Evolutionary conservation across 2,329 filamentous ascomycete genomes (phyloP).

Genomic region (Microcyclospora pomicola): DNA sequence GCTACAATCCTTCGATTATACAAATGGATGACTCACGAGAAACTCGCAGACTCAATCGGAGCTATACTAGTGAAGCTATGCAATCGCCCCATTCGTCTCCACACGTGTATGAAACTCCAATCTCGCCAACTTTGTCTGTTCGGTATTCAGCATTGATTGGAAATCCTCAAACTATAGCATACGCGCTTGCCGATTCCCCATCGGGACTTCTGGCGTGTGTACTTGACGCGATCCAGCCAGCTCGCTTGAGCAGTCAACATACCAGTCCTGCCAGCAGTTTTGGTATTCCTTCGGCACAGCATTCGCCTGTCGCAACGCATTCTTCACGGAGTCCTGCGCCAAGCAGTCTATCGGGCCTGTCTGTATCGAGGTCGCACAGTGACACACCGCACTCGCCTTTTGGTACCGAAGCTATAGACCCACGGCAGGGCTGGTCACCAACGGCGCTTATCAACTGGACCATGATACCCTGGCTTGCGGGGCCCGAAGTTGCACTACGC

Average conservation of each 20-base stretch:
- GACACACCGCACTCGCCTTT: too few species aligned
- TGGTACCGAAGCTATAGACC: too few species aligned
- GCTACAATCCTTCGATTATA: too few species aligned
- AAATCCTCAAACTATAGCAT: conserved; percentile 42
- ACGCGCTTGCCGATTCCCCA: conserved; percentile 49
- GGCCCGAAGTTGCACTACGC: conserved; percentile 46
- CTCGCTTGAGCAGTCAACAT: too few species aligned
- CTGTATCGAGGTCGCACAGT: too few species aligned
- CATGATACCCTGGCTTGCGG: conserved; percentile 52
- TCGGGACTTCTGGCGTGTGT: conserved; percentile 44
- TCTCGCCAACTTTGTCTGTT: too few species aligned
- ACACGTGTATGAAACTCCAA: too few species aligned
- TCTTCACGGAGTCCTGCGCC: background rate
- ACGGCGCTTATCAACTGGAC: conserved; percentile 47
- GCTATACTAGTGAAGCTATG: conserved; percentile 2
- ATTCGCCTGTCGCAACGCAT: background rate
- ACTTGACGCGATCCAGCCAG: conserved; percentile 21
- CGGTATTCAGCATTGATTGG: conserved; percentile 1
- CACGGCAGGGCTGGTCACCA: conserved; percentile 17
- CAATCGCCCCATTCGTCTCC: background rate
- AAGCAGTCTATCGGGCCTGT: too few species aligned
- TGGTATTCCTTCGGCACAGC: too few species aligned
- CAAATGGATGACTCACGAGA: background rate
- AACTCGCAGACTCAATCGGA: background rate
- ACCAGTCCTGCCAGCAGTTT: too few species aligned